These are phyloP conservation scores for Hyaloperonospora arabidopsidis DNA, from an alignment of 352 stramenopile genomes.

Conservation along the genomic window DNA sequence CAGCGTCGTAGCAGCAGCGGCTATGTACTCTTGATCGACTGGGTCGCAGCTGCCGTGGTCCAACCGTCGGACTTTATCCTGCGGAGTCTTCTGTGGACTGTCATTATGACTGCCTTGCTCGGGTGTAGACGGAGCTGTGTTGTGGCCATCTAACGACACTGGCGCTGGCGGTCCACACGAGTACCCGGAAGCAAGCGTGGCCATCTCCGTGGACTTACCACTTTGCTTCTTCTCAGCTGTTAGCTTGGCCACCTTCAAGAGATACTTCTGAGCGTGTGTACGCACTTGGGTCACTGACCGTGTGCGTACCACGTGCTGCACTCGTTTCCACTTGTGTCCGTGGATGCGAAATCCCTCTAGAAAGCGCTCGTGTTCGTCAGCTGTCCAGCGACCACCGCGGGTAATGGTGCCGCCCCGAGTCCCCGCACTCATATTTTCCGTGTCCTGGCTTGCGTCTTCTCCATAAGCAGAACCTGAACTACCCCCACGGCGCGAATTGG, in stretches of 20 bases:
- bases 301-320: slow-evolving; percentile 82
- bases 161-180: not conserved
- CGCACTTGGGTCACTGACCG: slow-evolving; percentile 85
- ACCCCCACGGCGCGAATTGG: slow-evolving; percentile 41
- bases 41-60: slow-evolving; percentile 37
- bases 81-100: slow-evolving; percentile 26
- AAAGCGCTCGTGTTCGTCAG: slow-evolving; percentile 83
- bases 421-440: slow-evolving; percentile 23
- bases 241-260: slow-evolving; percentile 86
- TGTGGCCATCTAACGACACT: slow-evolving; percentile 21
- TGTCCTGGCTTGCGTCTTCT: slow-evolving; percentile 53
- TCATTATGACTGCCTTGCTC: slow-evolving; percentile 18
- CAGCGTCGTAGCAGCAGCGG: slow-evolving; percentile 63
- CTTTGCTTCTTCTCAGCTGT: slow-evolving; percentile 73
- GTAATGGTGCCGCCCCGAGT: slow-evolving; percentile 6
- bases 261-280: slow-evolving; percentile 84
- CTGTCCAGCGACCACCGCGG: slow-evolving; percentile 74
- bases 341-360: slow-evolving; percentile 79
- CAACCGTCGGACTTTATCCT: slow-evolving; percentile 54
- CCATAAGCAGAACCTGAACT: slow-evolving; percentile 54
- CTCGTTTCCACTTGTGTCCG: slow-evolving; percentile 87
- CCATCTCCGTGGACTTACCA: slow-evolving; percentile 25
- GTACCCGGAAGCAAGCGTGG: slow-evolving; percentile 18
- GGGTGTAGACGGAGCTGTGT: slow-evolving; percentile 34
- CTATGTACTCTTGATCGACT: slow-evolving; percentile 75